Evolutionary conservation across 192 early-diverging fungal genomes (phyloP).

Genomic region (Backusella tarrabulga): DNA sequence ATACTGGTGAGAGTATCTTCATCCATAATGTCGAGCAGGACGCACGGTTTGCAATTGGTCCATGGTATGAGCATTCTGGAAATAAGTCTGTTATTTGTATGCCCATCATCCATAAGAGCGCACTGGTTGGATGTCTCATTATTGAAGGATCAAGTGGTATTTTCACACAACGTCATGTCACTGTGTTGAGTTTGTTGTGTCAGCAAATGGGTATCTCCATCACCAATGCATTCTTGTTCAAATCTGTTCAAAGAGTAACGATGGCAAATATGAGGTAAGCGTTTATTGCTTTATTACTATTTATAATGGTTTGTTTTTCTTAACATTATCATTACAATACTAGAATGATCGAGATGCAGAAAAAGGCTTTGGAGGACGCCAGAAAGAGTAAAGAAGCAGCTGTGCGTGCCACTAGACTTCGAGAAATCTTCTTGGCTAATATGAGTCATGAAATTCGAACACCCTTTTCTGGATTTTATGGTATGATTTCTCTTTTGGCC

Average conservation of each 20-base stretch:
- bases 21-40: slow-evolving; percentile 29
- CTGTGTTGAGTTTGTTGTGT: slow-evolving; percentile 46
- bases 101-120: slow-evolving; percentile 46
- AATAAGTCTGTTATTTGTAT: slow-evolving; percentile 46
- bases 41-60: slow-evolving; percentile 29
- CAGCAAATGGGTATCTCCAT: slow-evolving; percentile 54
- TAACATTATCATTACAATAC: background rate
- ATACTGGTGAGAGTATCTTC: slow-evolving; percentile 30
- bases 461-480: slow-evolving; percentile 50
- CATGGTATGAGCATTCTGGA: slow-evolving; percentile 36
- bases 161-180: slow-evolving; percentile 44
- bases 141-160: slow-evolving; percentile 41
- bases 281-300: background rate
- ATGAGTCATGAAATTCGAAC: slow-evolving; percentile 43
- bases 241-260: slow-evolving; percentile 41
- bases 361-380: slow-evolving; percentile 30
- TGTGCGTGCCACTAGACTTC: slow-evolving; percentile 28
- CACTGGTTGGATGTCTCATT: slow-evolving; percentile 43
- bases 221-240: slow-evolving; percentile 48
- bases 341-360: slow-evolving; percentile 39
- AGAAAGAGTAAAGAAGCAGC: slow-evolving; percentile 37
- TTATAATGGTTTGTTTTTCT: background rate
- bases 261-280: slow-evolving; percentile 30
- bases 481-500: slow-evolving; percentile 45
- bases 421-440: slow-evolving; percentile 35